These are phyloP conservation scores for Scenedesmus sp. DNA, from an alignment of 163 green algal species.

Conservation along the genomic window DNA sequence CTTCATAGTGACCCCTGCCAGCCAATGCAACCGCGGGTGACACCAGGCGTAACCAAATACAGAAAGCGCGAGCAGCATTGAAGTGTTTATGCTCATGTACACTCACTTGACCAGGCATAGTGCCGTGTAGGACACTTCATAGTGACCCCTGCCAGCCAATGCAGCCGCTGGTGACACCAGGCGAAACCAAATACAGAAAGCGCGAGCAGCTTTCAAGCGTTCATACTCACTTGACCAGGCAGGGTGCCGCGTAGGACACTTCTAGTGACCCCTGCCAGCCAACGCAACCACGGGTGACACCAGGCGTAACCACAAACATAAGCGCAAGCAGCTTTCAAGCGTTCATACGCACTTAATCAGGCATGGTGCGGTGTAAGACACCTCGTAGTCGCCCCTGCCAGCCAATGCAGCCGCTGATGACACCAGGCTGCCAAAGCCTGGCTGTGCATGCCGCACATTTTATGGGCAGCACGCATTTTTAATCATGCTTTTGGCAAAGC, in stretches of 20 bases:
- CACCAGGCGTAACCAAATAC: too few species aligned
- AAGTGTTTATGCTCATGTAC: too few species aligned
- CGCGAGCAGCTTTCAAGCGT: too few species aligned
- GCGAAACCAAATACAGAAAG: too few species aligned
- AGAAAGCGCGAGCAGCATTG: too few species aligned
- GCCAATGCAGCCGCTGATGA: not conserved
- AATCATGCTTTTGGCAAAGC: too few species aligned
- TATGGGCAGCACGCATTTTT: too few species aligned
- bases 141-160: not conserved
- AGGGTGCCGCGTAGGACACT: constrained; percentile 8
- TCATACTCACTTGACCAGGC: constrained; percentile 42
- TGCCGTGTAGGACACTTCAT: not conserved
- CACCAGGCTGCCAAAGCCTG: not conserved
- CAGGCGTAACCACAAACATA: too few species aligned
- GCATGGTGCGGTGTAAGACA: constrained; percentile 16
- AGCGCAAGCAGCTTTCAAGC: too few species aligned
- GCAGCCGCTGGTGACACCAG: not conserved
- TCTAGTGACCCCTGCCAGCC: not conserved
- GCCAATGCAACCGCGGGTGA: too few species aligned
- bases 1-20: too few species aligned
- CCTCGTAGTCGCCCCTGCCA: not conserved
- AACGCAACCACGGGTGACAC: not conserved
- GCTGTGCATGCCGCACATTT: too few species aligned
- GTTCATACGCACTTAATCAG: constrained; percentile 39
- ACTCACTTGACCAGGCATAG: constrained; percentile 36